Conservation (phyloP, 2,329 filamentous ascomycete species). For the Arachnopeziza araneosa region DNA sequence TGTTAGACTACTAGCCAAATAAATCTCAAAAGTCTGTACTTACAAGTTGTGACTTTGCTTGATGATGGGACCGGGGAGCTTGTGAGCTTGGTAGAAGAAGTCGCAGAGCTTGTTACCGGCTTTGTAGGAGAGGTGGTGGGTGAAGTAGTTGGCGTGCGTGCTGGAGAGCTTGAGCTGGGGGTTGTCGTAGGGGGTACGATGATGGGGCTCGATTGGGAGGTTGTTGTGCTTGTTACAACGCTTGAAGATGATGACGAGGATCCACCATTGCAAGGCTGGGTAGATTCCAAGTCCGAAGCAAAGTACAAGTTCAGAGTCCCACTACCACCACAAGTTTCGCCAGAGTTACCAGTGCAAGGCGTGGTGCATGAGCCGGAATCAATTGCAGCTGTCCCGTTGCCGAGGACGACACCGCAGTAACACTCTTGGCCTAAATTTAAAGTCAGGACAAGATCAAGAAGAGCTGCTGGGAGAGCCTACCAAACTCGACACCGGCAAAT, state of each 20-base stretch:
- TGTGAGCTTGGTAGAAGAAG: not conserved
- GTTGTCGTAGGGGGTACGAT: not conserved
- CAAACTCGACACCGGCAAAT: conserved; percentile 29
- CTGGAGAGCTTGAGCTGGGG: not conserved
- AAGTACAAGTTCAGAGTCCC: conserved; percentile 35
- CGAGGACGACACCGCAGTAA: conserved; percentile 36
- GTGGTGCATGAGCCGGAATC: conserved; percentile 27
- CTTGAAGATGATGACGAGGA: conserved; percentile 27
- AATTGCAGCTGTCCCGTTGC: conserved; percentile 23
- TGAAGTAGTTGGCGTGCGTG: not conserved
- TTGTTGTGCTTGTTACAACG: not conserved
- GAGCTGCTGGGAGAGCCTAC: not conserved
- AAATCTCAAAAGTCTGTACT: not conserved
- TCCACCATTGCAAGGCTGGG: conserved; percentile 39
- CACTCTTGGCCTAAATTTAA: conserved; percentile 32
- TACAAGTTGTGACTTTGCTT: not conserved
- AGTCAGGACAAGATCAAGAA: conserved; percentile 7
- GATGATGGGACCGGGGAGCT: conserved; percentile 4
- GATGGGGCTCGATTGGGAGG: not conserved
- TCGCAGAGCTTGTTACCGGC: not conserved
- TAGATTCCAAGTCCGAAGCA: conserved; percentile 43
- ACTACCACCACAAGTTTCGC: conserved; percentile 32
- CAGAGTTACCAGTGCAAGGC: conserved; percentile 32
- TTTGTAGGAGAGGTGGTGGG: not conserved
- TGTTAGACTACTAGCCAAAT: conserved; percentile 3